These are phyloP conservation scores for Strobilomyces echinocephalus DNA, from an alignment of 768 basidiomycete species.

Conservation along the genomic window DNA sequence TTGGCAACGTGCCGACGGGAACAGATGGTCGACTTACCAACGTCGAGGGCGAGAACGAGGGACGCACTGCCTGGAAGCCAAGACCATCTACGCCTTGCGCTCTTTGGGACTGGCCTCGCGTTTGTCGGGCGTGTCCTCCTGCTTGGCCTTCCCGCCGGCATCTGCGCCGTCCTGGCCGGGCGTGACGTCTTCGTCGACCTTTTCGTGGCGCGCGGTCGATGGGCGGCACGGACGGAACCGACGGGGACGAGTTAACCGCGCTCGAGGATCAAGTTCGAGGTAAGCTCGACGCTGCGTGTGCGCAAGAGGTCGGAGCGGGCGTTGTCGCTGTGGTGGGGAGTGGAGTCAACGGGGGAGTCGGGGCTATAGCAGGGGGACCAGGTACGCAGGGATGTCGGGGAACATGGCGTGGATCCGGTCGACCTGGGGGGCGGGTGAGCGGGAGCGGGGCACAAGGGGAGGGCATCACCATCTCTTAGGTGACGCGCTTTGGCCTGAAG, in stretches of 20 bases:
- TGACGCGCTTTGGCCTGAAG: slow-evolving; percentile 75
- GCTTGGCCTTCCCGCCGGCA: slow-evolving; percentile 61
- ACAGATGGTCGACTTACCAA: slow-evolving; percentile 9
- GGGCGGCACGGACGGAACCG: background rate
- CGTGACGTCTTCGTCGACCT: slow-evolving; percentile 29
- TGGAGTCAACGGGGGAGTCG: background rate
- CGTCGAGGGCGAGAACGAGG: background rate
- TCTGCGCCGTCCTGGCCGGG: slow-evolving; percentile 26
- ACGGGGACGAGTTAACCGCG: slow-evolving; percentile 58
- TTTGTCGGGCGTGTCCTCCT: slow-evolving; percentile 76
- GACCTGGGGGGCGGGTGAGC: slow-evolving; percentile 44
- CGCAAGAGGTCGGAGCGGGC: slow-evolving; percentile 78
- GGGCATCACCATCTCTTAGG: slow-evolving; percentile 64
- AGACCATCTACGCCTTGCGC: slow-evolving; percentile 80
- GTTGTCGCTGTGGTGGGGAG: slow-evolving; percentile 60
- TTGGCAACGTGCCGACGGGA: background rate
- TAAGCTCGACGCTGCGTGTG: slow-evolving; percentile 71
- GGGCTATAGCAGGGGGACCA: slow-evolving; percentile 20
- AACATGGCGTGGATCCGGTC: slow-evolving; percentile 74
- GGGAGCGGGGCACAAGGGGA: background rate
- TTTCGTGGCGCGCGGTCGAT: slow-evolving; percentile 29
- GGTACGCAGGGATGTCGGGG: slow-evolving; percentile 76
- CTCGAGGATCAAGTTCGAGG: slow-evolving; percentile 79
- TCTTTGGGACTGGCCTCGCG: slow-evolving; percentile 74
- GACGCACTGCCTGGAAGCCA: slow-evolving; percentile 77